Evolutionary conservation across 768 basidiomycete genomes (phyloP), one percentile per base, ranked within the genome.

Genomic region (Phylloporus arenicola): DNA sequence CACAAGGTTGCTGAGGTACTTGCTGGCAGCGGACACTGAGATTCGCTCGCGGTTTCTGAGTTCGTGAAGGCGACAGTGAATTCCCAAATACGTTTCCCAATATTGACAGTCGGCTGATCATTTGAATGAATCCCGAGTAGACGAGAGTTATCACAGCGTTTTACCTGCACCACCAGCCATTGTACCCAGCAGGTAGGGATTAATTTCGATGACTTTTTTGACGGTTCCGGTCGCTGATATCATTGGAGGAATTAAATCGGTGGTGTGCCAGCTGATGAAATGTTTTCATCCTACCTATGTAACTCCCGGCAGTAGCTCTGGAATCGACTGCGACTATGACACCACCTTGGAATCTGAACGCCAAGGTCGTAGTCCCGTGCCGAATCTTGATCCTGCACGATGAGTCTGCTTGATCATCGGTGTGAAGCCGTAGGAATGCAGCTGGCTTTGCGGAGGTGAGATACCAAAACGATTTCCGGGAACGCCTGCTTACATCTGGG

Each of bases 251-350:
- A 40, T 52, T 16, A 39, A 31, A 29, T 27, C 14, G 25, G 41
- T 25, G 10, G 38, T 30, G 37, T 33, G 43, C 17, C n/a, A 27
- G 31, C 19, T n/a, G 24, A 35, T 50, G 20, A 25, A 30, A 53
- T 19, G 16, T n/a, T 27, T 45, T 13, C 24, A 74, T 30, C 82
- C 44, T 49, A 94, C 95, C 95, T 65, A 99, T 79, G 68, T 99
- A 98, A 73, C 85, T 92, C 66, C 96, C 96, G 29, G 94, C 90
- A 8, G 96, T 97, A 29, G 96, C 96, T 69, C 96, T 74, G 31
- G 95, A 97, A 68, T 99, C 96, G n/a, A 99, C 96, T 19, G 92
- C 91, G n/a, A 98, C 96, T 54, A 98, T 94, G 51, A 98, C 92
- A 48, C 96, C 96, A 19, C 96, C 96, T 65, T 90, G 75, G 74